phyloP scores from a whole-genome alignment of 2,329 filamentous ascomycete species.

The Colletotrichum sp. region DNA sequence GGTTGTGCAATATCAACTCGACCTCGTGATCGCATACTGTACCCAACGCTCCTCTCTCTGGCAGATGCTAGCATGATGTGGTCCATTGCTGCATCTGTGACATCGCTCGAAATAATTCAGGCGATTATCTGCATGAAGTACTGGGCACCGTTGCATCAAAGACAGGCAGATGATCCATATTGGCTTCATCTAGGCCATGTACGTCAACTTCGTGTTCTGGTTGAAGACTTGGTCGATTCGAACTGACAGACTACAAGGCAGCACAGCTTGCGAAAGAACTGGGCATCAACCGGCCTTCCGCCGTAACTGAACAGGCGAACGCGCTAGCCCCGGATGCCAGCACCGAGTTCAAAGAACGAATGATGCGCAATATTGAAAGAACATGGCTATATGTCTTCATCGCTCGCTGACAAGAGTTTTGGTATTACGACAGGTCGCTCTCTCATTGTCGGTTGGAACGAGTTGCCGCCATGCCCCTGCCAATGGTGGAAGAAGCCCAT shows the following conservation, averaged over 20 bases:
- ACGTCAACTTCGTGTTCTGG: neutral
- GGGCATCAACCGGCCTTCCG: slow-evolving; percentile 22
- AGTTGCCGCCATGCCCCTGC: neutral
- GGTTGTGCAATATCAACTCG: slow-evolving; percentile 28
- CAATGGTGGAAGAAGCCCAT: slow-evolving; percentile 23
- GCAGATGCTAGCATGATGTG: slow-evolving; percentile 28
- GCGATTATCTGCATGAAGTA: slow-evolving; percentile 27
- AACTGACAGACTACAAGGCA: slow-evolving; percentile 8
- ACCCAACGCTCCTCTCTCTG: slow-evolving; percentile 23
- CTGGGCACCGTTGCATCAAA: slow-evolving; percentile 24
- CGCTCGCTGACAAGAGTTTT: slow-evolving; percentile 20
- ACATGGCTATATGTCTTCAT: slow-evolving; percentile 20
- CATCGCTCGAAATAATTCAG: slow-evolving; percentile 27
- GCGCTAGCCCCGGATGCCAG: neutral
- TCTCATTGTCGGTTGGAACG: slow-evolving; percentile 16
- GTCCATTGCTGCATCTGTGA: slow-evolving; percentile 28
- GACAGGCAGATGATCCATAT: slow-evolving; percentile 25
- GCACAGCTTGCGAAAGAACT: slow-evolving; percentile 26
- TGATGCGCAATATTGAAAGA: slow-evolving; percentile 15
- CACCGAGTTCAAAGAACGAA: slow-evolving; percentile 7
- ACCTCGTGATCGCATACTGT: slow-evolving; percentile 26
- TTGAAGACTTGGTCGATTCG: neutral
- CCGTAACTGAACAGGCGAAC: slow-evolving; percentile 24
- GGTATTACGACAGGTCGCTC: slow-evolving; percentile 17
- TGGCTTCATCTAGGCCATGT: slow-evolving; percentile 28